Evolutionary conservation across 2,329 filamentous ascomycete species (phyloP), one percentile per base, ranked within the genome.

Genomic region (Diaporthe sp.): DNA sequence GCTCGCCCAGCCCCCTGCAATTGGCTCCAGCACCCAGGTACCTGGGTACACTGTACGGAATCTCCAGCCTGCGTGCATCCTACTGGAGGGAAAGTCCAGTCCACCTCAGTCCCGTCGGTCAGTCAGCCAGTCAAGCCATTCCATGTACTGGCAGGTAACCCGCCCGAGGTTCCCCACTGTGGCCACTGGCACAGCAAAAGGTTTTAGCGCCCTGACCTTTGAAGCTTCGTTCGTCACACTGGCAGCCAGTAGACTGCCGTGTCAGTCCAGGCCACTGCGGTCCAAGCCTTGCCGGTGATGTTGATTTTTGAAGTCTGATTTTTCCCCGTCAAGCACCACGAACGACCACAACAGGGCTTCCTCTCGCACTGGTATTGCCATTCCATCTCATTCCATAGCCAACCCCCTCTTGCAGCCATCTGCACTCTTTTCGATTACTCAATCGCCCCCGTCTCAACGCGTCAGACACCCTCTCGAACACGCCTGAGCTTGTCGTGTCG

Each of bases 191-290:
- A 31, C 65, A 70, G 65, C 46, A 55, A 55, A 70, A 55, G 55
- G 71, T 72, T 62, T 72, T 73, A 73, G 71, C 71, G 71, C 71
- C 71, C 49, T 70, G 65, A 55, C 65, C 65, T 65, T 25, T 57
- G 58, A 73, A 73, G 71, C 71, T 73, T 62, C 58, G 58, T 65
- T 55, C 58, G 58, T 73, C 71, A 61, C 58, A 55, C 58, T 44
- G 61, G 37, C 71, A 70, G 65, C 65, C 65, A 65, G 46, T 62
- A 49, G 39, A 12, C 57, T 17, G 62, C 12, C 28, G 28, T n/a
- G 28, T n/a, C 46, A 19, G 65, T 37, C 28, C 46, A 68, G 65
- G 65, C 46, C 46, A 68, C 42, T 53, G 22, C 65, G n/a, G 51
- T 31, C 65, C 65, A 70, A 70, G 49, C 65, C 65, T 60, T 67